Percentiles rank a stretch among this genome's conserved stretches.
Conservation (phyloP, 1,284 basidiomycete genomes). For the Ceratorhiza oryzae-sativae region DNA sequence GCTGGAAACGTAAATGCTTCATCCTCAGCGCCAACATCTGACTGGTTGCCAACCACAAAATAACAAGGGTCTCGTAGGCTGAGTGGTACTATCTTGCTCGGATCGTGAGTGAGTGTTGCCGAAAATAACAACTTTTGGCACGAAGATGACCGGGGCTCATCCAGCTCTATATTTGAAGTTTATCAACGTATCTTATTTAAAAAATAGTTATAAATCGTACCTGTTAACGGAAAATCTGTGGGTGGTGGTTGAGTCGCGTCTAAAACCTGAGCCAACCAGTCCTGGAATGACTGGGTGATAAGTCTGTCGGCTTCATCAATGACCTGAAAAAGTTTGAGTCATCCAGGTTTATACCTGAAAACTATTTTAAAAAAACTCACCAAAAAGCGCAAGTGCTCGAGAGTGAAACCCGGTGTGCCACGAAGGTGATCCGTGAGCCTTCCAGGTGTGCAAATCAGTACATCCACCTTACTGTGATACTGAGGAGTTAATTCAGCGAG, state of each 20-base stretch:
- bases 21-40: conserved; percentile 65
- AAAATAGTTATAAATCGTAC: background rate
- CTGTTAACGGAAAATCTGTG: conserved; percentile 46
- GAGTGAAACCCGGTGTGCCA: conserved; percentile 85
- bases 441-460: conserved; percentile 95
- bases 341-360: no score
- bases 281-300: conserved; percentile 93
- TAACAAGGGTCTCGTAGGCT: conserved; percentile 85
- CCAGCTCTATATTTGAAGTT: conserved; percentile 53
- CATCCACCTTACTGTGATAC: conserved; percentile 83
- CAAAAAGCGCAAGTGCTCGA: conserved; percentile 93
- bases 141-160: conserved; percentile 65
- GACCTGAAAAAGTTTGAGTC: conserved; percentile 61
- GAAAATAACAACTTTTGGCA: conserved; percentile 98
- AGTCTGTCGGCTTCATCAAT: conserved; percentile 98
- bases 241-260: conserved; percentile 67
- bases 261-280: conserved; percentile 87
- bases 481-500: conserved; percentile 1
- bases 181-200: background rate
- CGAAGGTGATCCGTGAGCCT: conserved; percentile 92
- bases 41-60: conserved; percentile 72
- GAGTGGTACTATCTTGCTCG: conserved; percentile 87
- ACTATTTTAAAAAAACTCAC: no score
- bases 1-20: conserved; percentile 80
- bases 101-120: conserved; percentile 94